These are phyloP conservation scores for Penicillium steckii DNA, from an alignment of 495 filamentous ascomycete species.

Conservation along the genomic window DNA sequence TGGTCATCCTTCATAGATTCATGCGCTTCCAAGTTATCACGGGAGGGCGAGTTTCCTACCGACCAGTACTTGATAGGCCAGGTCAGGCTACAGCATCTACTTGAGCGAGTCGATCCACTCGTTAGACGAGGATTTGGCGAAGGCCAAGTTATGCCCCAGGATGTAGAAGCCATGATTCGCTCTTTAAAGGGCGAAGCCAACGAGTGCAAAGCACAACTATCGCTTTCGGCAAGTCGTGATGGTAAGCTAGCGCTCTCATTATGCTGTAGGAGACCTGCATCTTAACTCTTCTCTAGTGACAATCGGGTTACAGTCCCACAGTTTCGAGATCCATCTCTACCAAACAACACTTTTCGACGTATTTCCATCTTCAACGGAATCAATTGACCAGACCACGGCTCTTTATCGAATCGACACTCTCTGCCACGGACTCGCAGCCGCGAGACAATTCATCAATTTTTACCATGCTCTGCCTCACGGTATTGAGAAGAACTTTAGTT, in stretches of 20 bases:
- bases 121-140: slow-evolving; percentile 7
- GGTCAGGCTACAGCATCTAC: slow-evolving; percentile 12
- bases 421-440: slow-evolving; percentile 13
- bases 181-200: slow-evolving; percentile 11
- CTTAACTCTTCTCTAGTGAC: slow-evolving; percentile 4
- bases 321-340: slow-evolving; percentile 15
- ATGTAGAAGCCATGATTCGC: slow-evolving; percentile 10
- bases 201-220: slow-evolving; percentile 12
- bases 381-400: neutral
- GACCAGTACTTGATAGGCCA: slow-evolving; percentile 14
- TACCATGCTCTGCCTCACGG: slow-evolving; percentile 4
- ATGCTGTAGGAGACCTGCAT: neutral
- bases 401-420: slow-evolving; percentile 6
- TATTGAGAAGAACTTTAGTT: slow-evolving; percentile 6
- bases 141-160: neutral
- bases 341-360: slow-evolving; percentile 15
- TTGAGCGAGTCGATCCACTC: slow-evolving; percentile 9
- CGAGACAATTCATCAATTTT: slow-evolving; percentile 14
- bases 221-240: slow-evolving; percentile 2
- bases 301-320: slow-evolving; percentile 6
- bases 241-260: slow-evolving; percentile 1
- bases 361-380: neutral
- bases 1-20: slow-evolving; percentile 20
- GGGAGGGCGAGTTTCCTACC: slow-evolving; percentile 12
- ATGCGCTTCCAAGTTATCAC: slow-evolving; percentile 10